A percentile compares a stretch with the other conserved stretches of the same genome.
These are phyloP conservation scores for Cryphonectria carpinicola DNA, from an alignment of 2,329 filamentous ascomycete species.

Conservation along the genomic window DNA sequence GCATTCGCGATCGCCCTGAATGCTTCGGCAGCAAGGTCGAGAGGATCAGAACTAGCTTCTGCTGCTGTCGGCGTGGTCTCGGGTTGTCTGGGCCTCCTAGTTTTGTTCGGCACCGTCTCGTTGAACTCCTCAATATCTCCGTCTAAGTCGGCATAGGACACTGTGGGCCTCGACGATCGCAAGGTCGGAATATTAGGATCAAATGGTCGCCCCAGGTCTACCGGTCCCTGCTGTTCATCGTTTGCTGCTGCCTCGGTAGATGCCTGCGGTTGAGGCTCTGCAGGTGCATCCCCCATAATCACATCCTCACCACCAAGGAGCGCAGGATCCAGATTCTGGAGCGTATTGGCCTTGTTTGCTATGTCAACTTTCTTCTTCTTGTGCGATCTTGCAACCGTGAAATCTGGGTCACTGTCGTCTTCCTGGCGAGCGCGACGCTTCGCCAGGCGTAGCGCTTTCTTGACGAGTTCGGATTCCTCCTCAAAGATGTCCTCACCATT, in stretches of 20 bases:
- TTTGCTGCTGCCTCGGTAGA: slow-evolving; percentile 17
- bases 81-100: slow-evolving; percentile 22
- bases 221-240: slow-evolving; percentile 11
- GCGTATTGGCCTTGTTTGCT: slow-evolving; percentile 39
- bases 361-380: slow-evolving; percentile 45
- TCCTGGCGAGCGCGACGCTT: slow-evolving; percentile 58
- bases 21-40: slow-evolving; percentile 39
- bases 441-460: slow-evolving; percentile 56
- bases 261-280: slow-evolving; percentile 16
- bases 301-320: slow-evolving; percentile 40
- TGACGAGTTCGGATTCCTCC: slow-evolving; percentile 56
- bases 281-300: slow-evolving; percentile 31
- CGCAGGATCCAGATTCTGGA: slow-evolving; percentile 58
- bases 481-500: slow-evolving; percentile 44
- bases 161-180: slow-evolving; percentile 55
- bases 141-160: slow-evolving; percentile 56
- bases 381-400: slow-evolving; percentile 47
- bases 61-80: slow-evolving; percentile 19
- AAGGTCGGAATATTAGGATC: slow-evolving; percentile 54
- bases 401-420: slow-evolving; percentile 60
- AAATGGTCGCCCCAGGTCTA: slow-evolving; percentile 36
- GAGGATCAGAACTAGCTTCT: slow-evolving; percentile 35
- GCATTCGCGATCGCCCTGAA: slow-evolving; percentile 36
- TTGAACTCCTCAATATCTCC: slow-evolving; percentile 48
- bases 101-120: slow-evolving; percentile 37